phyloP scores from a whole-genome alignment of 768 basidiomycete species.

The Russula virescens region DNA sequence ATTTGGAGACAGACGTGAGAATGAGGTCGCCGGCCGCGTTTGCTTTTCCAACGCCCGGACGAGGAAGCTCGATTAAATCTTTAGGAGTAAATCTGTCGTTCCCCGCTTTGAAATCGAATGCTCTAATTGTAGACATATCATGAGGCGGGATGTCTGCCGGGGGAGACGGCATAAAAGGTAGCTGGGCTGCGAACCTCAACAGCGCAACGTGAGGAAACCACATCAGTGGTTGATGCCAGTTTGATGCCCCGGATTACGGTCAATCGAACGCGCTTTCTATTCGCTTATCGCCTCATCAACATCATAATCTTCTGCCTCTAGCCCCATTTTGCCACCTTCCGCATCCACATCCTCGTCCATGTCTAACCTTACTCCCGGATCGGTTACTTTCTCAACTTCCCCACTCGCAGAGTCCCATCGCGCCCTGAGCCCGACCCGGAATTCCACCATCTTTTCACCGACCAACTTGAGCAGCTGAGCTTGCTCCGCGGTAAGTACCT shows the following conservation, averaged over 20 bases:
- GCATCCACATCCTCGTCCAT: constrained; percentile 32
- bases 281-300: constrained; percentile 49
- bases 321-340: constrained; percentile 36
- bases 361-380: constrained; percentile 34
- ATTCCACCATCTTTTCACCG: constrained; percentile 83
- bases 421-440: constrained; percentile 63
- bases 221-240: constrained; percentile 35
- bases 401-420: constrained; percentile 69
- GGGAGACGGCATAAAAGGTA: constrained; percentile 36
- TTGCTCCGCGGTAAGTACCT: constrained; percentile 76
- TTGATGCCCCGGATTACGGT: not conserved
- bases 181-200: constrained; percentile 51
- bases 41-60: constrained; percentile 61
- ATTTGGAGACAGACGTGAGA: constrained; percentile 59
- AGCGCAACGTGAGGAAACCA: constrained; percentile 45
- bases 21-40: constrained; percentile 66
- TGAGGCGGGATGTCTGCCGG: constrained; percentile 22
- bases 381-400: constrained; percentile 55
- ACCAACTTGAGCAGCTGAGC: constrained; percentile 90
- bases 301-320: constrained; percentile 30
- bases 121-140: constrained; percentile 26
- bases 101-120: constrained; percentile 56
- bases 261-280: constrained; percentile 29
- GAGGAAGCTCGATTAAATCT: constrained; percentile 61
- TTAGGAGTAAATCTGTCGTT: constrained; percentile 61